These are phyloP conservation scores for Nannochloropsis limnetica DNA, from an alignment of 352 stramenopile genomes.

Conservation along the genomic window DNA sequence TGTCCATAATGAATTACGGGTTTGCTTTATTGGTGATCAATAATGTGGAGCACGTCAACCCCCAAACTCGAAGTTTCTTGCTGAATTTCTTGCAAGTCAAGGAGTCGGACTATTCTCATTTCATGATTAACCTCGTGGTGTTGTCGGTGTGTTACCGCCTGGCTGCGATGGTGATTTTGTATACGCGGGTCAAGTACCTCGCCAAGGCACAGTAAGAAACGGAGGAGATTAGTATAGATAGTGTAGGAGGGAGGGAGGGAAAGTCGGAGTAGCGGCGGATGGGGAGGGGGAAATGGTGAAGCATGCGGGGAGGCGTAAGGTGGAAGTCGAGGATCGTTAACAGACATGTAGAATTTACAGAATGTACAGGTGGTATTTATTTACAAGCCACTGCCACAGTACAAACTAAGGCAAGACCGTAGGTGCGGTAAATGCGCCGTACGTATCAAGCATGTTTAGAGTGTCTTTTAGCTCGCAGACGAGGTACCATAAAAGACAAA, in stretches of 20 bases:
- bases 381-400: too few species aligned
- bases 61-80: background rate
- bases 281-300: background rate
- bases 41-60: background rate
- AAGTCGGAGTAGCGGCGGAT: background rate
- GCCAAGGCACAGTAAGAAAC: background rate
- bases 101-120: background rate
- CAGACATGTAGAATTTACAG: too few species aligned
- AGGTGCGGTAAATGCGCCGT: too few species aligned
- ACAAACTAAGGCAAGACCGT: too few species aligned
- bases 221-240: too few species aligned
- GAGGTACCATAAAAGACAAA: too few species aligned
- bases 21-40: slow-evolving; percentile 1
- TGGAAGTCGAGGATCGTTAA: too few species aligned
- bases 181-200: background rate
- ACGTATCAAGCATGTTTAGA: too few species aligned
- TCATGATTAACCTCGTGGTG: background rate
- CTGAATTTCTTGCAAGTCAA: background rate
- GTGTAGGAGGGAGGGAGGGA: background rate
- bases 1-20: background rate
- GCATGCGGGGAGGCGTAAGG: background rate
- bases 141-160: background rate
- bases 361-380: too few species aligned
- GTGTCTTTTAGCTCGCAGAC: too few species aligned
- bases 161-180: background rate